Percentiles rank a stretch among this genome's conserved stretches.
Conservation (phyloP, 805 yeast genomes). For the Saturnispora silvae region DNA sequence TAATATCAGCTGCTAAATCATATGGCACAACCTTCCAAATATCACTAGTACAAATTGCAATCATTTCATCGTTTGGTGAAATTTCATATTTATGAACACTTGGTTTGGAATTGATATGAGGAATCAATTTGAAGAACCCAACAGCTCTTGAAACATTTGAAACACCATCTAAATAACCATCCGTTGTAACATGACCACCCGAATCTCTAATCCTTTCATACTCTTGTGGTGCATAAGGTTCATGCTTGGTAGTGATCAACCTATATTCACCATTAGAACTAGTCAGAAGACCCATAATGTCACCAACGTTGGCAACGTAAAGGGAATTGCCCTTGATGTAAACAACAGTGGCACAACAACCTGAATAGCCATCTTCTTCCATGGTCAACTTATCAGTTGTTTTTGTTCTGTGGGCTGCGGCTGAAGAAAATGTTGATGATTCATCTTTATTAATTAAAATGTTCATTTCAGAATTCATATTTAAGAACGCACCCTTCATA, state of each 20-base stretch:
- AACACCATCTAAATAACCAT: conserved; percentile 76
- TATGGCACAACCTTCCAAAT: conserved; percentile 78
- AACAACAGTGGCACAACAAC: conserved; percentile 75
- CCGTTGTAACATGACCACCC: conserved; percentile 83
- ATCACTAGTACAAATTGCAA: conserved; percentile 73
- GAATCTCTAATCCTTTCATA: conserved; percentile 81
- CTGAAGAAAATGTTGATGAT: conserved; percentile 30
- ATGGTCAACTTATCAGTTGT: conserved; percentile 43
- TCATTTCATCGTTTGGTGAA: conserved; percentile 66
- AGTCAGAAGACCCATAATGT: conserved; percentile 71
- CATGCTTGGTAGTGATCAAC: conserved; percentile 68
- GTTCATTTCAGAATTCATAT: conserved; percentile 74
- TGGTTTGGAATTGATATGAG: conserved; percentile 86
- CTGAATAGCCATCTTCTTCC: conserved; percentile 63
- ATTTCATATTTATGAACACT: conserved; percentile 53
- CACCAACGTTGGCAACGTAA: conserved; percentile 86
- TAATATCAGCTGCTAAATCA: conserved; percentile 84
- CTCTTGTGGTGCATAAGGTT: conserved; percentile 67
- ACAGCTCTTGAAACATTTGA: conserved; percentile 82
- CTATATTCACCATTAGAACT: conserved; percentile 71
- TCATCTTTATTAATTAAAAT: conserved; percentile 39
- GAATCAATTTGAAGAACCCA: conserved; percentile 77
- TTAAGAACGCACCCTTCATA: conserved; percentile 67
- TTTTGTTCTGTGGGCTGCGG: conserved; percentile 43
- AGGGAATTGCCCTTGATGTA: conserved; percentile 62